Base-by-base conservation (phyloP, 257 asterid species). In the Nicotiana tomentosiformis region DNA sequence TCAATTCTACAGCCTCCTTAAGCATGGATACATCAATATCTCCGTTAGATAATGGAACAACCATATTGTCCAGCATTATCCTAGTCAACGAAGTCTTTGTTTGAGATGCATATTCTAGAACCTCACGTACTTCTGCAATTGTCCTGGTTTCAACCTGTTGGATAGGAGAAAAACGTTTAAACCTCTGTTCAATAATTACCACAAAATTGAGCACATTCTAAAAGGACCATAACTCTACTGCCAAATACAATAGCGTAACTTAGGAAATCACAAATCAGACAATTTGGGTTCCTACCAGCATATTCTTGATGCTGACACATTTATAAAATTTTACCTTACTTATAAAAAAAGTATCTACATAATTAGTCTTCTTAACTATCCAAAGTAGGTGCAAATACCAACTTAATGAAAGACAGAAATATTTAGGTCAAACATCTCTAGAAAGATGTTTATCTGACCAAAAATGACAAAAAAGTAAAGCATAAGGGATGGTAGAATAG, bases 51-150 rank as follows among this genome's bases (percentile, higher is more conserved):
- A 93, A 88, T 16, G 99, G 99, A 81, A 93, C 92, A 46, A 94
- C 98, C 99, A 96, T 93, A 88, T 96, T 96, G 85, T 96, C 99
- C 82, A 96, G 89, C 99, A 94, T 94, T 88, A 94, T 92, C 87
- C 98, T 92, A 53, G 91, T 90, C 84, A 94, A 84, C 60, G 91
- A 89, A 43, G 97, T 90, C 86, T 90, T 90, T 55, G 89, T 85
- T 77, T 90, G 85, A 78, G 98, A 89, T 84, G 98, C 97, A 84
- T 94, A 96, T 51, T 88, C 83, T 74, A 96, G 85, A 33, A 91
- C 97, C 90, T 94, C 91, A 53, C 86, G 92, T 86, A 96, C 95
- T 92, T 96, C 99, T 83, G 90, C 95, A 26, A 94, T 90, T 26
- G 97, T 96, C 90, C 98, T 89, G 17, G 99, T 96, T 81, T 96